Evolutionary conservation across 495 filamentous ascomycete genomes (phyloP).

Genomic region (Podospora pseudopauciseta): DNA sequence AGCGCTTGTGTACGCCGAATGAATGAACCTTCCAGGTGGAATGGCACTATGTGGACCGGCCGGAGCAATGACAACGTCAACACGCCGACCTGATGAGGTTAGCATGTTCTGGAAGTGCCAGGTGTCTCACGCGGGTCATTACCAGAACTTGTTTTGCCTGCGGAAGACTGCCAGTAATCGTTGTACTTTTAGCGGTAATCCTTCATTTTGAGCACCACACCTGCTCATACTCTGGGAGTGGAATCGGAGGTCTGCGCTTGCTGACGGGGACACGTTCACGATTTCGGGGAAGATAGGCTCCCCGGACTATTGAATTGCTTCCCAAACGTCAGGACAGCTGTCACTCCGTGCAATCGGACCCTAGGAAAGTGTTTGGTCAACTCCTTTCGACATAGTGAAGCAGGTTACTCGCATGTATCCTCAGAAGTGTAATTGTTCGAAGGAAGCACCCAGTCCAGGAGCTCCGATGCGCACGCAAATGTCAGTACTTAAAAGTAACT

Average conservation of each 20-base stretch:
- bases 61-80: constrained; percentile 25
- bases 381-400: not conserved
- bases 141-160: constrained; percentile 7
- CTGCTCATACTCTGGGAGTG: not conserved
- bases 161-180: not conserved
- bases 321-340: not conserved
- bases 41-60: constrained; percentile 1
- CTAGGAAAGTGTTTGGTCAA: not conserved
- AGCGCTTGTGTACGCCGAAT: not conserved
- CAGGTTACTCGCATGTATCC: not conserved
- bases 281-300: not conserved
- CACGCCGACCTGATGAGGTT: constrained; percentile 21
- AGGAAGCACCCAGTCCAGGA: not conserved
- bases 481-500: too few relatives aligned
- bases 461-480: not conserved
- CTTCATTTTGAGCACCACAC: not conserved
- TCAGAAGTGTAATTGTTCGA: not conserved
- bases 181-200: not conserved
- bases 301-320: not conserved
- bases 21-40: not conserved
- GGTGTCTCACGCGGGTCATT: too few relatives aligned
- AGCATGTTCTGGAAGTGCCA: too few relatives aligned
- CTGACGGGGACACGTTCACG: not conserved
- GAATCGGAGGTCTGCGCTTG: not conserved
- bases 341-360: not conserved